phyloP scores from a whole-genome alignment of 2,329 filamentous ascomycete genomes.

The Fusarium paranaense region DNA sequence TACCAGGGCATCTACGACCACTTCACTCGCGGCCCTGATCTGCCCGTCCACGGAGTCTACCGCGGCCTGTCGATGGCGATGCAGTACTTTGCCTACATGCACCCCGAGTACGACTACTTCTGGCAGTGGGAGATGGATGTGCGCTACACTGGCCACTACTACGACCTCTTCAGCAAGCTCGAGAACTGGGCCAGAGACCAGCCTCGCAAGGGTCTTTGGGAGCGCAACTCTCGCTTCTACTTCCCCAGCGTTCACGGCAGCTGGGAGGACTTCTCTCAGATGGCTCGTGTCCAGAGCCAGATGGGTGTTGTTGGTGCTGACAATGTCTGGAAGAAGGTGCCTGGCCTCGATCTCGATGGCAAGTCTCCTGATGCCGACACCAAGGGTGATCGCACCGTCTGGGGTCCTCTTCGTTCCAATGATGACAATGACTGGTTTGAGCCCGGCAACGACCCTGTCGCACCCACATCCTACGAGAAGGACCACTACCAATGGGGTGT shows the following conservation, averaged over 20 bases:
- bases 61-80: conserved; percentile 93
- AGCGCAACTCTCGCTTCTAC: conserved; percentile 83
- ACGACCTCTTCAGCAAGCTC: conserved; percentile 77
- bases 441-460: conserved; percentile 76
- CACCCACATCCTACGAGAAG: conserved; percentile 77
- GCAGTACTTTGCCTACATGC: conserved; percentile 89
- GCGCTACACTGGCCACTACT: conserved; percentile 90
- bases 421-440: conserved; percentile 79
- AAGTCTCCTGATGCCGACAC: conserved; percentile 51
- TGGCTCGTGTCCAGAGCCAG: conserved; percentile 80
- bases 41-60: conserved; percentile 92
- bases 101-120: conserved; percentile 90
- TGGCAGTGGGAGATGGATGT: conserved; percentile 98
- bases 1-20: conserved; percentile 90
- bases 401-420: conserved; percentile 82
- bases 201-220: conserved; percentile 84
- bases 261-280: conserved; percentile 82
- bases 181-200: conserved; percentile 77
- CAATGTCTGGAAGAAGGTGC: conserved; percentile 72
- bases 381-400: conserved; percentile 69
- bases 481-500: conserved; percentile 90
- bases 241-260: conserved; percentile 79
- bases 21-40: conserved; percentile 71
- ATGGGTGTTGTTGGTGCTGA: conserved; percentile 74
- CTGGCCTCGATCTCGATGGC: conserved; percentile 54